Conservation (phyloP, 2,329 filamentous ascomycete genomes). For the Penicillium sp. region DNA sequence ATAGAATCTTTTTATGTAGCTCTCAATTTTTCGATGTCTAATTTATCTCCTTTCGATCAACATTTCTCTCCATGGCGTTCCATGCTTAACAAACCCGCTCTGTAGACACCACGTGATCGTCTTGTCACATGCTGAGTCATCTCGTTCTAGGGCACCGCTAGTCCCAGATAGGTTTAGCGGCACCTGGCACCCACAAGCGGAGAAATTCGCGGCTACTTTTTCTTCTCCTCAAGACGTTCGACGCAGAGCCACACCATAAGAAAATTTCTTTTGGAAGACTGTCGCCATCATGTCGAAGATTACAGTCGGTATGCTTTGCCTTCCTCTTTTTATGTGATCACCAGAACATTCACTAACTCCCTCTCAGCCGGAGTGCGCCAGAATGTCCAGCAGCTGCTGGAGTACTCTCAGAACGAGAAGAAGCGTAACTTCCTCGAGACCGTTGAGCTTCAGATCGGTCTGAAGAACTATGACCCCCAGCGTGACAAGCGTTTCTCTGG, state of each 20-base stretch:
- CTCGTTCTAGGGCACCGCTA: slow-evolving; percentile 34
- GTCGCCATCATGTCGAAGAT: slow-evolving; percentile 65
- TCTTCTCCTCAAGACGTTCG: slow-evolving; percentile 40
- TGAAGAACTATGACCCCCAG: slow-evolving; percentile 99
- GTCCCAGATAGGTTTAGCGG: slow-evolving; percentile 30
- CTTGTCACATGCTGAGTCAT: slow-evolving; percentile 1
- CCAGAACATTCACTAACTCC: slow-evolving; percentile 18
- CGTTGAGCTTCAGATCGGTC: slow-evolving; percentile 80
- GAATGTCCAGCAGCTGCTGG: slow-evolving; percentile 90
- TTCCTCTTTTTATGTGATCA: not conserved
- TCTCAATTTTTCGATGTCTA: too few relatives aligned
- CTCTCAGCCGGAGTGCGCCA: slow-evolving; percentile 82
- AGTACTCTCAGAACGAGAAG: slow-evolving; percentile 94
- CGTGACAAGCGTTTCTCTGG: slow-evolving; percentile 99
- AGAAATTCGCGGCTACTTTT: slow-evolving; percentile 35
- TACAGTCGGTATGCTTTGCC: slow-evolving; percentile 56
- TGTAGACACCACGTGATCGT: too few relatives aligned
- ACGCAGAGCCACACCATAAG: slow-evolving; percentile 74
- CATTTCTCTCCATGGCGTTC: too few relatives aligned
- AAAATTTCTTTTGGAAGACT: slow-evolving; percentile 84
- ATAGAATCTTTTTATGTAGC: too few relatives aligned
- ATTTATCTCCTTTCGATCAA: too few relatives aligned
- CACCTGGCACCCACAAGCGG: slow-evolving; percentile 43
- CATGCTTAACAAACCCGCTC: too few relatives aligned
- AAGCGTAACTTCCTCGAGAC: slow-evolving; percentile 98